Base-by-base conservation (phyloP, 2,329 filamentous ascomycete species). In the Xylaria sp. region DNA sequence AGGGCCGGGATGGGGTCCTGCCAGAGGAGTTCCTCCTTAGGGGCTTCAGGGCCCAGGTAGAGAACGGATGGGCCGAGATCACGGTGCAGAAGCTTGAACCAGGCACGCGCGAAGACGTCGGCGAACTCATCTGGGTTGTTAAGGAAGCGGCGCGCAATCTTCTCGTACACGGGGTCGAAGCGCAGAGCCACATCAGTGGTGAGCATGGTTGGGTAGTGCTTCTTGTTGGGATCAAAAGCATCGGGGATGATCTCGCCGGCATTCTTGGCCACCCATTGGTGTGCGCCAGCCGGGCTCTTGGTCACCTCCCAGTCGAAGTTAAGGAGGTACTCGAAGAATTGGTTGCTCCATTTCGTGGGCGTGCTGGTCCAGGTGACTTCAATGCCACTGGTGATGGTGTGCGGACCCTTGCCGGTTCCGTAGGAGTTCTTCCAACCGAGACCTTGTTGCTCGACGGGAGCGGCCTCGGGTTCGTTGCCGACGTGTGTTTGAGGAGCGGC, bases 1-100 rank as follows among this genome's bases (percentile, higher is more conserved):
- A 79, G 74, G 4, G 79, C 72, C 23, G 89, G 88, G 53, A 92
- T 74, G 10, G 87, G 86, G 69, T 92, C 89, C 70, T 92, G 87
- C 89, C 89, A 92, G 68, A 85, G 70, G n/a, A 88, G 78, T 10
- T 79, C 78, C 78, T 92, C 87, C 56, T 79, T 77, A 52, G 89
- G 88, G 16, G 90, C 79, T 74, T 92, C 89, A 1, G 89, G 89
- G 35, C 89, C 89, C 52, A 91, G 69, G 79, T 89, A 92, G 71
- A 87, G 87, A 23, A 80, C 72, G 57, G 83, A 78, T 49, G 89
- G 89, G 13, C 89, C 89, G 76, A 92, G 83, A 72, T 92, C 89
- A 76, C 89, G 88, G 78, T 92, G 89, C 39, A 89, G 79, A 48
- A 92, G 82, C 83, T 92, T 92, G 83, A 90, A 92, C 89, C 89